Base-by-base conservation (phyloP, 73 alveolate genomes). In the Paramecium caudatum region DNA sequence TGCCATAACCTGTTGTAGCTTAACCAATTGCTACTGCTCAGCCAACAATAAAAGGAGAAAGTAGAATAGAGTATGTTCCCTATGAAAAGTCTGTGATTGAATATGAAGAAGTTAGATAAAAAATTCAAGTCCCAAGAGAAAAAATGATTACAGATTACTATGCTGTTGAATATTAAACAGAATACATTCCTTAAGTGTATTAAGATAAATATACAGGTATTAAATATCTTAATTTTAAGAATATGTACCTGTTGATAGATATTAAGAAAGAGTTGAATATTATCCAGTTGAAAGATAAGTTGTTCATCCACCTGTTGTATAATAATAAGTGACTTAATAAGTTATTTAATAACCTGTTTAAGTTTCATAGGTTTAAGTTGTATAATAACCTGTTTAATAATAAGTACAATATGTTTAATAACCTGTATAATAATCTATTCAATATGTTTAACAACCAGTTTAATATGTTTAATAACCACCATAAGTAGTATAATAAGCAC, bases 91-190 rank as follows among this genome's bases (percentile, higher is more conserved):
- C 91, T 1, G 68, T 83, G 23, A 48, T 83, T 17, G 91, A 83
- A 83, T 83, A 83, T 65, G 91, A 83, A 83, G 91, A 65, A 55
- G 91, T 83, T 68, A 65, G 82, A 83, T 39, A 70, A 83, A 50
- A 36, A 25, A 65, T 55, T 55, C 23, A 48, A 37, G 91, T 83
- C 10, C 91, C 91, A 65, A 83, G 62, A 65, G 91, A 83, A 34
- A 83, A 37, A 70, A 37, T 50, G 46, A 85, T 83, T 49, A 83
- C 91, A 37, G 91, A 83, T 34, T 83, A 83, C 82, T 83, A 83
- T 70, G 91, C 91, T 37, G 91, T 83, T 19, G 91, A 83, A 37
- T 83, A 83, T 9, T n/a, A 83, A 55, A 83, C 91, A 32, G 91
- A 83, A 83, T 83, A 83, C 43, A 63, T 83, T 36, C 91, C 91